Conservation (phyloP, 2,329 filamentous ascomycete species). For the Xylaria sp. region DNA sequence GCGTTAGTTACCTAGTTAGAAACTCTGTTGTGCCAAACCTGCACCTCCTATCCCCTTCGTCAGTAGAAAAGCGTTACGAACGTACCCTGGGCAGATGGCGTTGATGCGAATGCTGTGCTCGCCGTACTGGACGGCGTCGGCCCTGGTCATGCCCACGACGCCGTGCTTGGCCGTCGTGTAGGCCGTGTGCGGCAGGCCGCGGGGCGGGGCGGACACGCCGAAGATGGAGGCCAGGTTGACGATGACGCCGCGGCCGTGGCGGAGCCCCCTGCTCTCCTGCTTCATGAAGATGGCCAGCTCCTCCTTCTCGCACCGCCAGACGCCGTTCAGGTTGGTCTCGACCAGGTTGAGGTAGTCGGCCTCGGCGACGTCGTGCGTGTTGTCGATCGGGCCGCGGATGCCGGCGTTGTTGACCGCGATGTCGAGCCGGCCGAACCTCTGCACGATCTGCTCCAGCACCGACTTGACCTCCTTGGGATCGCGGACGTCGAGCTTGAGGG, state of each 20-base stretch:
- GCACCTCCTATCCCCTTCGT: no score
- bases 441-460: conserved; percentile 44
- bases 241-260: conserved; percentile 52
- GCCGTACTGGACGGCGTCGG: conserved; percentile 57
- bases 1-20: conserved; percentile 1
- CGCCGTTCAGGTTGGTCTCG: conserved; percentile 57
- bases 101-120: conserved; percentile 59
- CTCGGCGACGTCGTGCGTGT: conserved; percentile 49
- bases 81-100: conserved; percentile 58
- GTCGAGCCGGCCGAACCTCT: conserved; percentile 52
- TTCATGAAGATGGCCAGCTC: conserved; percentile 54
- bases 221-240: conserved; percentile 59
- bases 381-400: conserved; percentile 42
- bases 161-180: conserved; percentile 58
- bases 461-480: conserved; percentile 46
- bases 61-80: no score
- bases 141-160: conserved; percentile 55
- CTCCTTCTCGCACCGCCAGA: conserved; percentile 60
- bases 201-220: conserved; percentile 46
- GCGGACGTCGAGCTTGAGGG: conserved; percentile 50
- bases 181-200: conserved; percentile 44
- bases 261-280: conserved; percentile 48
- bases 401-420: conserved; percentile 60
- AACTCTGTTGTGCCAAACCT: no score
- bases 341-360: conserved; percentile 54